Evolutionary conservation across 2,329 filamentous ascomycete species (phyloP).

Genomic region (Fusarium incarnatum): DNA sequence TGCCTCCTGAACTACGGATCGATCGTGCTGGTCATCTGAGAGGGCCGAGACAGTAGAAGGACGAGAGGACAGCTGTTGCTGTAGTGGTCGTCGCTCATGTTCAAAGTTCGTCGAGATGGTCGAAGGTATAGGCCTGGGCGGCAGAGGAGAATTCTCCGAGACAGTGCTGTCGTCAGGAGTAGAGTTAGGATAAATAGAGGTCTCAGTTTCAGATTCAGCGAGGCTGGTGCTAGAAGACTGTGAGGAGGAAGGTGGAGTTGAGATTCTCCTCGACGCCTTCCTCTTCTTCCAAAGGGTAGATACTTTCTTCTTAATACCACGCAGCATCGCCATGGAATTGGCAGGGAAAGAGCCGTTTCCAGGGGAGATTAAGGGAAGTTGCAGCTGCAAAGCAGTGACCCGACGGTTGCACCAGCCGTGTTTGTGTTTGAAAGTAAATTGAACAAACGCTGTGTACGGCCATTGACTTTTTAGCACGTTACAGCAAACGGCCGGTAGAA

Average conservation of each 20-base stretch:
- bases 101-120: constrained; percentile 1
- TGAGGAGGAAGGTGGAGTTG: constrained; percentile 1
- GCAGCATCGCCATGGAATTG: constrained; percentile 41
- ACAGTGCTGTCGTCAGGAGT: neutral
- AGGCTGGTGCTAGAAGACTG: neutral
- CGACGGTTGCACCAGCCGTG: neutral
- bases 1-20: neutral
- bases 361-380: neutral
- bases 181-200: neutral
- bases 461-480: neutral
- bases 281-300: constrained; percentile 41
- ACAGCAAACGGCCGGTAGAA: neutral
- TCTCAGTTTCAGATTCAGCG: neutral
- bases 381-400: neutral
- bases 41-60: constrained; percentile 11
- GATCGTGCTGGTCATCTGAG: neutral
- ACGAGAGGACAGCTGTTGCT: constrained; percentile 2
- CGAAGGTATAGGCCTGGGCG: constrained; percentile 6
- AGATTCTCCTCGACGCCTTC: constrained; percentile 16
- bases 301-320: constrained; percentile 42
- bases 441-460: neutral
- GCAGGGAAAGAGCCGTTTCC: neutral
- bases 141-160: neutral
- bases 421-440: neutral
- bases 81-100: neutral